Evolutionary conservation across 2,329 filamentous ascomycete species (phyloP), one percentile per base, ranked within the genome.

Genomic region (Stagonosporopsis cucurbitacearum): DNA sequence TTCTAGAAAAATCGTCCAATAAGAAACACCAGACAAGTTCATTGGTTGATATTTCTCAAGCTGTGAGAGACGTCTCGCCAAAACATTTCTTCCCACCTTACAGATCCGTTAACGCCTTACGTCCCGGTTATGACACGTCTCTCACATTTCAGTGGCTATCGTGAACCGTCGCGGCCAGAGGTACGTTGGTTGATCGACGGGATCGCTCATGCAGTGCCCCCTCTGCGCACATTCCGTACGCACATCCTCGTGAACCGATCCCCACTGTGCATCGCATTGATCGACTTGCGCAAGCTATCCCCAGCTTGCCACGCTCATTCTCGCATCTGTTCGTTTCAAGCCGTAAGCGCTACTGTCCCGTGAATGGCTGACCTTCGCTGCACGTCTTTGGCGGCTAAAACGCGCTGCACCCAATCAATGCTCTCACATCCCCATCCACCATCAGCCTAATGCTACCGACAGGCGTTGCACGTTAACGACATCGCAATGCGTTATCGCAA

Each of bases 341-440:
- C 51, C 42, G 46, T 59, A 70, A 64, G 65, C 68, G 68, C 67
- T 70, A 71, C 69, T 68, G 66, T 57, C 43, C 57, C 37, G 59
- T 62, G 60, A 68, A 60, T 71, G 67, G 68, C 59, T 57, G 48
- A 60, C 39, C 51, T 43, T 60, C 20, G 51, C 59, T 64, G 63
- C 67, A 62, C 57, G 51, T 53, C 49, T 59, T 57, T 54, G 61
- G 68, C 68, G 68, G 65, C 62, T 70, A 69, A 63, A 49, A 33
- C 43, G 39, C 25, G 9, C 44, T 43, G 22, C 30, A 28, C 28
- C 66, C 66, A 68, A 68, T 67, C 15, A 48, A 19, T 19, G 17
- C 11, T 2, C 36, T 2, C 52, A 61, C 23, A 50, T 5, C 12
- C 22, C 54, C 37, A 47, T n/a, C 40, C 46, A 26, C 37, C 36